phyloP scores from a whole-genome alignment of 768 basidiomycete species.

The Epithele typhae region DNA sequence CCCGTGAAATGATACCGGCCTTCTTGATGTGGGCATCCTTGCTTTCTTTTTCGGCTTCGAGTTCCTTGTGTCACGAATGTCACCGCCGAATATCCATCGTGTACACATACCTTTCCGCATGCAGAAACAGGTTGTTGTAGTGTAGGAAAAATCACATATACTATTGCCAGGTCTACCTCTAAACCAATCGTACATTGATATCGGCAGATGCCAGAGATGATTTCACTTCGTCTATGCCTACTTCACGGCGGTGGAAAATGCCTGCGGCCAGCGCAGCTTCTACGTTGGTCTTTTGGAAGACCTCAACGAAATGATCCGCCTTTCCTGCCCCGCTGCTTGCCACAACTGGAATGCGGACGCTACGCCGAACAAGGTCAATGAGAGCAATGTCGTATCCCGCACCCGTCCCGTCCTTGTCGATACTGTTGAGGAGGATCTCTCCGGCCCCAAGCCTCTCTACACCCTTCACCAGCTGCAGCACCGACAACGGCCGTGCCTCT shows the following conservation, averaged over 20 bases:
- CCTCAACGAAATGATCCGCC: constrained; percentile 78
- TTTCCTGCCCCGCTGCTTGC: constrained; percentile 92
- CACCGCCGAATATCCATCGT: constrained; percentile 2
- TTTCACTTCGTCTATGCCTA: constrained; percentile 82
- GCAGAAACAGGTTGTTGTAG: not conserved
- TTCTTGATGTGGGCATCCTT: not conserved
- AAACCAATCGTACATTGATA: constrained; percentile 43
- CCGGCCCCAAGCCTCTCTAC: constrained; percentile 92
- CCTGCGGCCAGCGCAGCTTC: constrained; percentile 96
- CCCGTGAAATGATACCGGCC: constrained; percentile 10
- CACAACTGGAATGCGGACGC: constrained; percentile 87
- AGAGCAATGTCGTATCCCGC: constrained; percentile 88
- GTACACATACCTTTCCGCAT: constrained; percentile 16
- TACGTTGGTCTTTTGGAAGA: constrained; percentile 73
- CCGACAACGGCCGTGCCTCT: constrained; percentile 77
- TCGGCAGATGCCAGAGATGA: constrained; percentile 39
- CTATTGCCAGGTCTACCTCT: not conserved
- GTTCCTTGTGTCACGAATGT: constrained; percentile 5
- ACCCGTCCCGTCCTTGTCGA: constrained; percentile 87
- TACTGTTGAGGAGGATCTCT: constrained; percentile 92
- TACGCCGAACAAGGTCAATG: constrained; percentile 65
- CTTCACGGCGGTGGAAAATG: constrained; percentile 92
- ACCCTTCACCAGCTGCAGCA: constrained; percentile 85
- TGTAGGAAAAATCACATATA: not conserved
- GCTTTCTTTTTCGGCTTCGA: not conserved